These are phyloP conservation scores for Exophiala lecanii-corni DNA, from an alignment of 2,329 filamentous ascomycete species.

Conservation along the genomic window DNA sequence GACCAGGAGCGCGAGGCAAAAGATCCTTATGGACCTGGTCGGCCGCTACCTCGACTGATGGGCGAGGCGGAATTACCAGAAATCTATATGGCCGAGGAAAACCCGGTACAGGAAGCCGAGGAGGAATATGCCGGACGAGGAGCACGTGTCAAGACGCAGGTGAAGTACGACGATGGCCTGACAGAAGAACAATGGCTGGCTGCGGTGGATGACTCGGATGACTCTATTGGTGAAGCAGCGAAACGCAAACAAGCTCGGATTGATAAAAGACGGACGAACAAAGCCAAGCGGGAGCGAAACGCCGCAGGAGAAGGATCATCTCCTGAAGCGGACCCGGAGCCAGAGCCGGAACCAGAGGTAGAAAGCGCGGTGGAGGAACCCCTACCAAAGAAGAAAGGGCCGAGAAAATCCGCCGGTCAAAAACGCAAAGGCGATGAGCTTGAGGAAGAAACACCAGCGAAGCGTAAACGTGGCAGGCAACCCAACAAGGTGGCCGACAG, in stretches of 20 bases:
- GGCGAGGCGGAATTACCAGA: constrained; percentile 84
- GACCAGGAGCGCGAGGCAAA: constrained; percentile 68
- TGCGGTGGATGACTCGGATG: constrained; percentile 94
- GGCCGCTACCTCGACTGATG: constrained; percentile 75
- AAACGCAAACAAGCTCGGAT: constrained; percentile 82
- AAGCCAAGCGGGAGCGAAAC: constrained; percentile 54
- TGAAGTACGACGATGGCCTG: constrained; percentile 93
- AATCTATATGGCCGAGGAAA: constrained; percentile 85
- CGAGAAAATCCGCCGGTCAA: constrained; percentile 68
- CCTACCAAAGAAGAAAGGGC: constrained; percentile 67
- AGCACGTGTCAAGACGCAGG: constrained; percentile 87
- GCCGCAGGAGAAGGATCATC: constrained; percentile 59
- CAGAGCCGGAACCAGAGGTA: constrained; percentile 12
- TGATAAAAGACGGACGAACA: constrained; percentile 73
- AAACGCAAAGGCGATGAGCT: constrained; percentile 81
- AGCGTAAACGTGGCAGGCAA: constrained; percentile 69
- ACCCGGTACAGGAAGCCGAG: constrained; percentile 71
- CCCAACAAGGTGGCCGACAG: constrained; percentile 64
- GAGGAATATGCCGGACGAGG: constrained; percentile 74
- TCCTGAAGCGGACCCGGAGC: constrained; percentile 68
- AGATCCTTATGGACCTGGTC: constrained; percentile 64
- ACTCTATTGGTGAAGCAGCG: constrained; percentile 87
- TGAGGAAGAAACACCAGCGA: constrained; percentile 70
- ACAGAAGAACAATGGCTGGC: constrained; percentile 99
- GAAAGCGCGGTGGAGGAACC: constrained; percentile 32